Evolutionary conservation across 257 asterid species (phyloP).

Genomic region (Pogostemon cablin): DNA sequence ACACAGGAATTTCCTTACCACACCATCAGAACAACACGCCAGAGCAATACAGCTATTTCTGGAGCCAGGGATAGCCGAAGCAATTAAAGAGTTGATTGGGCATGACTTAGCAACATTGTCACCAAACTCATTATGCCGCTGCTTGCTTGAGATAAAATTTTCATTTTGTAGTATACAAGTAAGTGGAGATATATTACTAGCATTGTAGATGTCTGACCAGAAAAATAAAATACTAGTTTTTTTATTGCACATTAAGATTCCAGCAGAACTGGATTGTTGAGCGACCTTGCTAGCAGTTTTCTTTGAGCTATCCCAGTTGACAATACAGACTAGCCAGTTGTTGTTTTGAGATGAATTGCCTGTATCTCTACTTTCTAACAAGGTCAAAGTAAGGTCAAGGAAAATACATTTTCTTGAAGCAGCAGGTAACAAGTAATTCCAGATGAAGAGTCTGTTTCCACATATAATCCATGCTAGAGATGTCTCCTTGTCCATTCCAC

Average conservation of each 20-base stretch:
- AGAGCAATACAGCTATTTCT: conserved; percentile 62
- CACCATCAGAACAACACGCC: conserved; percentile 80
- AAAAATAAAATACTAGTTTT: conserved; percentile 57
- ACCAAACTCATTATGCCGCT: conserved; percentile 42
- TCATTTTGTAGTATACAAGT: conserved; percentile 46
- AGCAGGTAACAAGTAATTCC: conserved; percentile 70
- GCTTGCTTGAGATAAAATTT: conserved; percentile 44
- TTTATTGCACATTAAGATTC: conserved; percentile 68
- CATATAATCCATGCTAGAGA: conserved; percentile 81
- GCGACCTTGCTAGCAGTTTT: conserved; percentile 40
- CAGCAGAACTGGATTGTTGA: conserved; percentile 61
- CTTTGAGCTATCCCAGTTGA: conserved; percentile 65
- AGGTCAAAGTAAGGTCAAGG: conserved; percentile 65
- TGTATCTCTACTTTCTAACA: conserved; percentile 45
- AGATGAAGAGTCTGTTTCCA: conserved; percentile 66
- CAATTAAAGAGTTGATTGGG: conserved; percentile 72
- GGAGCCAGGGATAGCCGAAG: conserved; percentile 57
- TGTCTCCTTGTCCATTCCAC: conserved; percentile 88
- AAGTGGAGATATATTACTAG: conserved; percentile 47
- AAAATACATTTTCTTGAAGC: conserved; percentile 62
- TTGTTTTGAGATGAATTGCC: conserved; percentile 45
- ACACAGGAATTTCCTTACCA: conserved; percentile 68
- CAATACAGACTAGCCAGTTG: conserved; percentile 68
- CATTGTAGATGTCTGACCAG: conserved; percentile 76
- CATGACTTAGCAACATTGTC: conserved; percentile 37